These are phyloP conservation scores for Pythium coloratum DNA, from an alignment of 352 stramenopile species.

Conservation along the genomic window DNA sequence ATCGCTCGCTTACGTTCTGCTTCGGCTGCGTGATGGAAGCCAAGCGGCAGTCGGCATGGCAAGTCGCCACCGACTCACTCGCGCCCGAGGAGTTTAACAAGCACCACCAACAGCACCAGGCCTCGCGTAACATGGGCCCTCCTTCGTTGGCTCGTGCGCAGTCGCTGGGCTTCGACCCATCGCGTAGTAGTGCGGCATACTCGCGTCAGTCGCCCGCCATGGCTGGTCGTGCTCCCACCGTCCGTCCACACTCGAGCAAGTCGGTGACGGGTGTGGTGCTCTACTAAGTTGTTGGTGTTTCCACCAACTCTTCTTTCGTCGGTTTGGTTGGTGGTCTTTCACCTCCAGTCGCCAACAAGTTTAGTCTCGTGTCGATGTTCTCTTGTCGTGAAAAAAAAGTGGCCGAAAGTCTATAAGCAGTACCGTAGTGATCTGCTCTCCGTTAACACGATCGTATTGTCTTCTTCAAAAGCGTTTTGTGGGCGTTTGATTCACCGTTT, in stretches of 20 bases:
- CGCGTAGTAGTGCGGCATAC: conserved; percentile 2
- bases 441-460: conserved; percentile 1
- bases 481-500: background rate
- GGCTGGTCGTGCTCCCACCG: background rate
- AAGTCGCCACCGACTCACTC: conserved; percentile 44
- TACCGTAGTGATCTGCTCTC: background rate
- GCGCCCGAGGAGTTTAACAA: background rate
- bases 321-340: background rate
- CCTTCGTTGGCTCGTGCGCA: conserved; percentile 12
- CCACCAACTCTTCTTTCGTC: background rate
- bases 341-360: background rate
- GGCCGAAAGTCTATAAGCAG: conserved; percentile 1
- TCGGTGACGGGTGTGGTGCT: conserved; percentile 18
- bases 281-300: conserved; percentile 14
- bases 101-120: conserved; percentile 24
- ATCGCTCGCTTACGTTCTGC: conserved; percentile 49
- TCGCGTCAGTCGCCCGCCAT: background rate
- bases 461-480: background rate
- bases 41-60: conserved; percentile 44
- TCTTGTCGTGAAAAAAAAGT: background rate
- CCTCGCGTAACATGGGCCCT: conserved; percentile 9
- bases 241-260: conserved; percentile 22
- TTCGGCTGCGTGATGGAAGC: conserved; percentile 46
- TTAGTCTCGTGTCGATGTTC: conserved; percentile 1
- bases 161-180: conserved; percentile 8